These are phyloP conservation scores for Aristolochia fimbriata DNA, from an alignment of 164 flowering plant genomes.

Conservation along the genomic window DNA sequence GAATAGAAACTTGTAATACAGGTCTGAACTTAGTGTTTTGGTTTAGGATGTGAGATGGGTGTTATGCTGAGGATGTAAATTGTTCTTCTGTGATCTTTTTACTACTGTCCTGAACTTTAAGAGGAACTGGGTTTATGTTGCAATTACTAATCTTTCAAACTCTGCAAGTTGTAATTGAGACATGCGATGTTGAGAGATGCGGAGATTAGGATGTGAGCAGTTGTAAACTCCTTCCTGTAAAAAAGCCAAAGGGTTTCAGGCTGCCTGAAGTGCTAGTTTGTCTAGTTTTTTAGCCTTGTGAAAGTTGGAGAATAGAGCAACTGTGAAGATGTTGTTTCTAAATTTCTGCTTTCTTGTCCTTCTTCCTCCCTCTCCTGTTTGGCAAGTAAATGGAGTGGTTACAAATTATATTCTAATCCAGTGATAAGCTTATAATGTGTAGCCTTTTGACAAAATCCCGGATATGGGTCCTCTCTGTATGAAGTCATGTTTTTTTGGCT, in stretches of 20 bases:
- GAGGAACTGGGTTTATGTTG: constrained; percentile 9
- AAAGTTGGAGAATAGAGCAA: too few relatives aligned
- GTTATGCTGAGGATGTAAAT: constrained; percentile 17
- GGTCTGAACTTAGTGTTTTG: constrained; percentile 2
- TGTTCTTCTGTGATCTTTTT: not conserved
- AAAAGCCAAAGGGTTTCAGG: not conserved
- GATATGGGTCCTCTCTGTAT: not conserved
- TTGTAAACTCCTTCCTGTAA: not conserved
- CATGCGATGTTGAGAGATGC: too few relatives aligned
- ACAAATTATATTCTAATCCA: not conserved
- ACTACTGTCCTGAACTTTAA: not conserved
- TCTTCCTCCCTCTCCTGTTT: not conserved
- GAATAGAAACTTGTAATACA: not conserved
- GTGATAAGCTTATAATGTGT: not conserved
- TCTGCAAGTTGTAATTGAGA: too few relatives aligned
- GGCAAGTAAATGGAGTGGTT: not conserved
- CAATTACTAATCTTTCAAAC: too few relatives aligned
- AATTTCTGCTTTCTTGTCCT: not conserved
- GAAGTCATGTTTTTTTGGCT: too few relatives aligned
- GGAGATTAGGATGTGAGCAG: not conserved
- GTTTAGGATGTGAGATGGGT: constrained; percentile 12
- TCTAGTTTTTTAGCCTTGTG: not conserved
- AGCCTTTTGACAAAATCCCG: not conserved
- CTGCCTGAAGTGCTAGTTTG: not conserved
- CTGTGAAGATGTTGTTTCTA: not conserved